These are phyloP conservation scores for Hyphopichia pseudoburtonii DNA, from an alignment of 1,139 yeast species.

Conservation along the genomic window DNA sequence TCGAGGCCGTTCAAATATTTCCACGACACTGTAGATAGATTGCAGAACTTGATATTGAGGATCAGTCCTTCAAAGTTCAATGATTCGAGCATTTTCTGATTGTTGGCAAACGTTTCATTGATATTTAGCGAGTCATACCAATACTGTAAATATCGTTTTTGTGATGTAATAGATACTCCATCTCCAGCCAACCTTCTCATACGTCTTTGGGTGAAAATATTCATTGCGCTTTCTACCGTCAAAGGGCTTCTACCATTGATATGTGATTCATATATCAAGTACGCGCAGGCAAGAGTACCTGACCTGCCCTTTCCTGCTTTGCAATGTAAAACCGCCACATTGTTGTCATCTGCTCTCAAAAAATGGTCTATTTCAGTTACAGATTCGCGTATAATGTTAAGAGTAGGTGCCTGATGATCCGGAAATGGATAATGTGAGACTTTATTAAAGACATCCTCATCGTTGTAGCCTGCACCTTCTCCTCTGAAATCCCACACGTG, in stretches of 20 bases:
- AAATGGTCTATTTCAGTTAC: conserved; percentile 48
- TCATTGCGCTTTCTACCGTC: conserved; percentile 47
- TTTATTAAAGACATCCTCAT: conserved; percentile 31
- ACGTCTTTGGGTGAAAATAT: conserved; percentile 54
- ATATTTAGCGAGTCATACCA: conserved; percentile 38
- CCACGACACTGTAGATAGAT: background rate
- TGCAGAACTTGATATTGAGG: background rate
- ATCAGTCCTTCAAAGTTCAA: background rate
- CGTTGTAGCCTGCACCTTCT: conserved; percentile 54
- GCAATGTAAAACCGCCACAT: conserved; percentile 79
- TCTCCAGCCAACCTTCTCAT: conserved; percentile 57
- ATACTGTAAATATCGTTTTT: conserved; percentile 64
- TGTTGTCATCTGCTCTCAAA: conserved; percentile 25
- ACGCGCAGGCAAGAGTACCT: conserved; percentile 75
- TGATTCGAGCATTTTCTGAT: background rate
- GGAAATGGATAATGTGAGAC: conserved; percentile 54
- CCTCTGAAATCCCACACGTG: conserved; percentile 70
- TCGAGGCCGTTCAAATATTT: background rate
- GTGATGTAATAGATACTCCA: conserved; percentile 76
- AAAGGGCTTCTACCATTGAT: conserved; percentile 6
- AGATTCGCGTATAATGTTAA: conserved; percentile 45
- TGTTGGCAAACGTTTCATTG: conserved; percentile 3
- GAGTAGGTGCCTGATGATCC: conserved; percentile 79
- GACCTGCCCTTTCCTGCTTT: conserved; percentile 92
- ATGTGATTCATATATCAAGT: conserved; percentile 51